Evolutionary conservation across 768 basidiomycete species (phyloP).

Genomic region (Pulveroboletus sp.): DNA sequence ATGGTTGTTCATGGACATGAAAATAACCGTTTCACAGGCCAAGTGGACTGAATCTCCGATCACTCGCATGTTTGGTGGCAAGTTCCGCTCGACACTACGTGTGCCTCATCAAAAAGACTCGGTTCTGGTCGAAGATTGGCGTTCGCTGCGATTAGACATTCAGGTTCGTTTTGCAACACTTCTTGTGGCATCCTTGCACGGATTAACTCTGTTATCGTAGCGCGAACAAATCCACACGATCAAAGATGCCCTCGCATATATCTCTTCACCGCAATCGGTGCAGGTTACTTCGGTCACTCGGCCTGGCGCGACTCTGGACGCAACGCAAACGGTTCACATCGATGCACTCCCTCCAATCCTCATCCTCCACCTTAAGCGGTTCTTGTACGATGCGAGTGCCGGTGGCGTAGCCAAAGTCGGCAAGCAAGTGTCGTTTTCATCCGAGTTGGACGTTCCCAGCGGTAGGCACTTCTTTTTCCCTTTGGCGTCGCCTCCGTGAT

Average conservation of each 20-base stretch:
- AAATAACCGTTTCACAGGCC: constrained; percentile 39
- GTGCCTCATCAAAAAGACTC: constrained; percentile 83
- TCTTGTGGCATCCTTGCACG: background rate
- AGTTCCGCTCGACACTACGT: constrained; percentile 78
- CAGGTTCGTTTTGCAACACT: constrained; percentile 43
- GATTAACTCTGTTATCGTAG: constrained; percentile 31
- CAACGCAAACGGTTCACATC: constrained; percentile 66
- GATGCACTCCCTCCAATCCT: constrained; percentile 81
- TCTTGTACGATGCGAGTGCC: constrained; percentile 73
- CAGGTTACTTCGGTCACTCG: constrained; percentile 57
- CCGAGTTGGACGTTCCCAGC: constrained; percentile 70
- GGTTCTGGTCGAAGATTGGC: constrained; percentile 87
- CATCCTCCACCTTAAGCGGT: constrained; percentile 87
- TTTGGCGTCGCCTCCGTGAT: background rate
- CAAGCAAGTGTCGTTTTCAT: constrained; percentile 74
- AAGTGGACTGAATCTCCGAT: constrained; percentile 83
- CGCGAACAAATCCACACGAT: constrained; percentile 72
- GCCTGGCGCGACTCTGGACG: constrained; percentile 62
- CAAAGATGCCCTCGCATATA: constrained; percentile 73
- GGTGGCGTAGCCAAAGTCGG: constrained; percentile 81
- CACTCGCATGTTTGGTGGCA: constrained; percentile 89
- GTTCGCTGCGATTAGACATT: constrained; percentile 84
- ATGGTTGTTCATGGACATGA: background rate
- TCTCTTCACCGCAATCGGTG: constrained; percentile 77
- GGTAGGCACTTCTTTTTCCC: constrained; percentile 36